Evolutionary conservation across 2,329 filamentous ascomycete genomes (phyloP).

Genomic region (Helotiales sp.): DNA sequence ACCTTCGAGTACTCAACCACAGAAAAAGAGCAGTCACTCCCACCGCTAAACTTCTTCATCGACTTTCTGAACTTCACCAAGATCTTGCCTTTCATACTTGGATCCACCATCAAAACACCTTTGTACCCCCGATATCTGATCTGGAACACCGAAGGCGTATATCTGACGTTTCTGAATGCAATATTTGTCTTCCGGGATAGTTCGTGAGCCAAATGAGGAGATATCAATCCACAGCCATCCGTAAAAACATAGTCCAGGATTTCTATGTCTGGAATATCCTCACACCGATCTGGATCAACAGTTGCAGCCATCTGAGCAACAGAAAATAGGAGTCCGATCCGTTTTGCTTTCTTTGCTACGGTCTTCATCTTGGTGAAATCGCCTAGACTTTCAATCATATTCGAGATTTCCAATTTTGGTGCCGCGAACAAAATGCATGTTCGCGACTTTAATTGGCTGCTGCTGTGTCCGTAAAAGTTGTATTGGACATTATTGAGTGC

Average conservation of each 20-base stretch:
- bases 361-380: slow-evolving; percentile 20
- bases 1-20: slow-evolving; percentile 8
- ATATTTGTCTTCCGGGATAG: background rate
- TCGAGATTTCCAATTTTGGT: slow-evolving; percentile 2
- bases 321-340: slow-evolving; percentile 18
- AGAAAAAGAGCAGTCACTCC: background rate
- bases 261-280: slow-evolving; percentile 18
- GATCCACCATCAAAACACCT: slow-evolving; percentile 1
- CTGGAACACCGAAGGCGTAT: slow-evolving; percentile 11
- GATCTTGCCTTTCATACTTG: slow-evolving; percentile 1
- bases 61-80: slow-evolving; percentile 10
- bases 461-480: slow-evolving; percentile 22
- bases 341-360: slow-evolving; percentile 17
- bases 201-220: background rate
- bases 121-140: slow-evolving; percentile 9
- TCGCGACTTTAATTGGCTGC: slow-evolving; percentile 16
- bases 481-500: slow-evolving; percentile 10
- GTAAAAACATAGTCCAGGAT: background rate
- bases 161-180: background rate
- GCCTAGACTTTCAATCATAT: slow-evolving; percentile 9
- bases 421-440: slow-evolving; percentile 15
- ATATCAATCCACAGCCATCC: slow-evolving; percentile 5
- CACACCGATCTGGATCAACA: slow-evolving; percentile 10
- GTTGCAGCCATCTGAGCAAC: slow-evolving; percentile 10
- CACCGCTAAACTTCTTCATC: slow-evolving; percentile 11